Conservation (phyloP, 225 moss, liverwort and hornwort species). For the Asterella californica region DNA sequence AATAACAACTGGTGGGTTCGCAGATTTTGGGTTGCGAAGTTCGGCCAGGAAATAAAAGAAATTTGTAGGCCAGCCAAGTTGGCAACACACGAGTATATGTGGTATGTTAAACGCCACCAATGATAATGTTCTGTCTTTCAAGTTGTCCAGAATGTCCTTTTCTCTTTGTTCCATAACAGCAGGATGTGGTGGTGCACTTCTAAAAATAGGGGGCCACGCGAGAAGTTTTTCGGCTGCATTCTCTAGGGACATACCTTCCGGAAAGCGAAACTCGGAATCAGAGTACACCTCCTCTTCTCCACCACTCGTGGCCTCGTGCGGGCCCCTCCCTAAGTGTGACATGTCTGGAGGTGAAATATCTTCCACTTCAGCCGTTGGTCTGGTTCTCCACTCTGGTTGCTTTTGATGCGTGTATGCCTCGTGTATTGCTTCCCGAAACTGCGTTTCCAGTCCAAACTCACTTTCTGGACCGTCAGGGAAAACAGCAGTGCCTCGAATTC, state of each 20-base stretch:
- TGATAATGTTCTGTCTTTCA: conserved; percentile 52
- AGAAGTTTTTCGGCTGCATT: conserved; percentile 62
- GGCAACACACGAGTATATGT: conserved; percentile 80
- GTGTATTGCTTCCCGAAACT: conserved; percentile 38
- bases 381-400: conserved; percentile 32
- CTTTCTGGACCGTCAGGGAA: conserved; percentile 30
- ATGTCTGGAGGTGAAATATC: neutral
- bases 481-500: conserved; percentile 18
- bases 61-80: conserved; percentile 73
- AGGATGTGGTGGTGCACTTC: conserved; percentile 70
- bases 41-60: conserved; percentile 80
- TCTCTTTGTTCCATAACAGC: conserved; percentile 60
- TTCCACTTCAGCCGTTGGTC: neutral
- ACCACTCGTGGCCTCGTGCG: neutral
- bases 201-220: conserved; percentile 71
- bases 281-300: neutral
- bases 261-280: conserved; percentile 9
- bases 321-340: neutral
- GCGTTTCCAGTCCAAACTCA: conserved; percentile 27
- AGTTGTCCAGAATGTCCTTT: conserved; percentile 57
- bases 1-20: conserved; percentile 67
- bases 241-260: conserved; percentile 53
- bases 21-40: conserved; percentile 40
- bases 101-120: conserved; percentile 57
- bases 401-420: conserved; percentile 24